Evolutionary conservation across 2,329 filamentous ascomycete species (phyloP).

Genomic region (Pseudogymnoascus pannorum): DNA sequence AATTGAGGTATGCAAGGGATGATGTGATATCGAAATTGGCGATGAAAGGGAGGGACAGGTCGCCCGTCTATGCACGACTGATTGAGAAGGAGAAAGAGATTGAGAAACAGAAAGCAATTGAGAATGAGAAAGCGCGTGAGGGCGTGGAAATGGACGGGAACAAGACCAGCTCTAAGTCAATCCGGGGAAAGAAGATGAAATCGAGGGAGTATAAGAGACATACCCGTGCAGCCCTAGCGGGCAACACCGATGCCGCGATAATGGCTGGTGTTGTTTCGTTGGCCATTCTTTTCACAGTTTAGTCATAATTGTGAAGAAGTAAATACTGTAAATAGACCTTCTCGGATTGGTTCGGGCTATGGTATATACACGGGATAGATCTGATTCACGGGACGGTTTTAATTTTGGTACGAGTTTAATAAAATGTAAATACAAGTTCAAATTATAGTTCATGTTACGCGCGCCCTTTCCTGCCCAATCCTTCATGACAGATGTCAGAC

Average conservation of each 20-base stretch:
- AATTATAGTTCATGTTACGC: background rate
- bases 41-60: background rate
- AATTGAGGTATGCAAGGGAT: background rate
- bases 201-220: background rate
- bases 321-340: background rate
- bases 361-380: background rate
- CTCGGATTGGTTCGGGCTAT: background rate
- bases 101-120: too few species aligned
- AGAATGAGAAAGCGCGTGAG: too few species aligned
- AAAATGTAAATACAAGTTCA: background rate
- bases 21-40: background rate
- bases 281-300: background rate
- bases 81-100: background rate
- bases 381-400: background rate
- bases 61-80: background rate
- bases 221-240: background rate
- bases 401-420: background rate
- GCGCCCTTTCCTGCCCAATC: background rate
- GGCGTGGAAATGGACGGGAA: too few species aligned
- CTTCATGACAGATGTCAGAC: background rate
- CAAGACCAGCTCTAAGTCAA: background rate
- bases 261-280: background rate
- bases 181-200: background rate
- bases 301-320: background rate
- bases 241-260: background rate